Conservation (phyloP, 108 stramenopile genomes). For the Cylindrotheca closterium region DNA sequence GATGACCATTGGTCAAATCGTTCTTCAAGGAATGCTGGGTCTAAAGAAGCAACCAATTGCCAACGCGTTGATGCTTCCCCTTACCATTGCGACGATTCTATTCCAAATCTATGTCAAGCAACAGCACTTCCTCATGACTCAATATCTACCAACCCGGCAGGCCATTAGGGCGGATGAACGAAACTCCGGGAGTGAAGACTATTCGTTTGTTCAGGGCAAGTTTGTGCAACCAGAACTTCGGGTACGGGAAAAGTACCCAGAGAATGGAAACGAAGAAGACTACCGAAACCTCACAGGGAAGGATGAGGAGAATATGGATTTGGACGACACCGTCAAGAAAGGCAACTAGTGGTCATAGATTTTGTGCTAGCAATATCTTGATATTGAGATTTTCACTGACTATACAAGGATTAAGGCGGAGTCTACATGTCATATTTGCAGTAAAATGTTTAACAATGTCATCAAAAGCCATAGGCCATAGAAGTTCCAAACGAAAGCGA, state of each 20-base stretch:
- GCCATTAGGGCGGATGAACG: slow-evolving; percentile 33
- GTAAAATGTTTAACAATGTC: no score
- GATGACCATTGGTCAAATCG: slow-evolving; percentile 58
- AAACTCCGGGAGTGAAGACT: slow-evolving; percentile 19
- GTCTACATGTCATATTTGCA: no score
- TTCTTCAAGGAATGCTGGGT: slow-evolving; percentile 47
- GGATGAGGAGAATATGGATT: slow-evolving; percentile 2
- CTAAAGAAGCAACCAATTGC: slow-evolving; percentile 40
- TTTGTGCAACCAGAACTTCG: slow-evolving; percentile 62
- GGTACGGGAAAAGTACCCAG: slow-evolving; percentile 42
- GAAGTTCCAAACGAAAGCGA: no score
- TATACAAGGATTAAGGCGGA: no score
- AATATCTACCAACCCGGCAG: slow-evolving; percentile 36
- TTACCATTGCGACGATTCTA: slow-evolving; percentile 44
- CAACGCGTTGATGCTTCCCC: slow-evolving; percentile 47
- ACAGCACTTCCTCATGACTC: slow-evolving; percentile 52
- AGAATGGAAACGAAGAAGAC: slow-evolving; percentile 20
- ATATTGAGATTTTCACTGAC: no score
- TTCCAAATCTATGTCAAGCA: slow-evolving; percentile 62
- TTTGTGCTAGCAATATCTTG: no score
- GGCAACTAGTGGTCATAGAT: no score
- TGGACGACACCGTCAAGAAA: no score
- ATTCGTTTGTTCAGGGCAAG: slow-evolving; percentile 33
- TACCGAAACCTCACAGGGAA: not conserved
- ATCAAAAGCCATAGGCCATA: no score